These are phyloP conservation scores for Periconia macrospinosa DNA, from an alignment of 2,329 filamentous ascomycete species.

Conservation along the genomic window DNA sequence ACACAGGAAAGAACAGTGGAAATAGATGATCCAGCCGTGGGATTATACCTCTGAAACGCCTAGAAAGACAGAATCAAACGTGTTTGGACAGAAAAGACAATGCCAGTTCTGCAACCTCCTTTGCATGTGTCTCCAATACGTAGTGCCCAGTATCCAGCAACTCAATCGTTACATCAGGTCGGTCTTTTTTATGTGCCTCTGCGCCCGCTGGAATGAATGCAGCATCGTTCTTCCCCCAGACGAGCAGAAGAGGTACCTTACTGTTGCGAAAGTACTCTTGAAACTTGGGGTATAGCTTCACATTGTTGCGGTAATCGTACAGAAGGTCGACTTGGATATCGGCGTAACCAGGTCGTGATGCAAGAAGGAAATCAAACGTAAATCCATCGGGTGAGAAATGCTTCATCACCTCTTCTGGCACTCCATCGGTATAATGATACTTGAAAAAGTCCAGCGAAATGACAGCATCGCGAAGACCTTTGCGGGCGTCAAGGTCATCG, in stretches of 20 bases:
- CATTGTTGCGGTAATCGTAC: slow-evolving; percentile 60
- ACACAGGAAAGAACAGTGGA: too few species aligned
- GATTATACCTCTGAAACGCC: too few species aligned
- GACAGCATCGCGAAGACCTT: slow-evolving; percentile 14
- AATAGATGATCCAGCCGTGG: too few species aligned
- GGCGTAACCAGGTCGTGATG: slow-evolving; percentile 54
- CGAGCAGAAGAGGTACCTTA: slow-evolving; percentile 57
- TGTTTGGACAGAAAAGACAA: slow-evolving; percentile 35
- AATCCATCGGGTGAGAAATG: slow-evolving; percentile 51
- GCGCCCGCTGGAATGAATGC: slow-evolving; percentile 57
- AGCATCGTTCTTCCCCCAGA: slow-evolving; percentile 62
- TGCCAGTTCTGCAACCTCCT: slow-evolving; percentile 40
- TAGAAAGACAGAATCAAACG: too few species aligned
- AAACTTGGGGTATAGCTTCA: slow-evolving; percentile 57
- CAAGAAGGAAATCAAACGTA: slow-evolving; percentile 55
- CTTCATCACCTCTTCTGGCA: slow-evolving; percentile 25
- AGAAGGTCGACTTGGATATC: slow-evolving; percentile 61
- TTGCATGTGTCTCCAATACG: slow-evolving; percentile 46
- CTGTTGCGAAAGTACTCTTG: slow-evolving; percentile 58
- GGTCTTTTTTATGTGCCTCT: slow-evolving; percentile 57
- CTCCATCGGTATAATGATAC: slow-evolving; percentile 51
- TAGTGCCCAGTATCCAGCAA: slow-evolving; percentile 62
- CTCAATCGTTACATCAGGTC: slow-evolving; percentile 51
- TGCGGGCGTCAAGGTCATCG: slow-evolving; percentile 12
- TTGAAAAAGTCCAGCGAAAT: slow-evolving; percentile 26